Base-by-base conservation (phyloP, 768 basidiomycete species). In the Pleurotus sapidus region DNA sequence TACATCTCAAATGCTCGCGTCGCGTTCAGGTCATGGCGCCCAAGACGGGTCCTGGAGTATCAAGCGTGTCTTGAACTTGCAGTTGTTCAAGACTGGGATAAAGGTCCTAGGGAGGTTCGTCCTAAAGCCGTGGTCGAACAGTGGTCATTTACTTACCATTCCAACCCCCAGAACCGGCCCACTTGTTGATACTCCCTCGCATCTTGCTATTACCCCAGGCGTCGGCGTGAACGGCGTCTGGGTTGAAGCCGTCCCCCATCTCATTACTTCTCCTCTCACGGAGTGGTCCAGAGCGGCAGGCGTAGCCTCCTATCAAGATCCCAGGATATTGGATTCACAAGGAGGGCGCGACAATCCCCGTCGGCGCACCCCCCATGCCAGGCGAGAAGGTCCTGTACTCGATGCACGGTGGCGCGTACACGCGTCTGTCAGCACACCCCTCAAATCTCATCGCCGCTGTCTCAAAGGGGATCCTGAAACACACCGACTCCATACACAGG, bases 361-460 rank as follows among this genome's bases (percentile, higher is more conserved):
- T 74, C 47, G 76, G 73, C 38, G 67, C 72, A 20, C 59, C 74
- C 1, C 77, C 81, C 3, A 67, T 64, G 46, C 72, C 74, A 0
- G 81, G 79, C 18, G 83, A 86, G 67, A 84, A 82, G 60, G 77
- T 87, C 3, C 65, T 86, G n/a, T 82, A 82, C 63, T 71, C 72
- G 47, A 67, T 89, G n/a, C 88, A 89, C 59, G 87, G 87, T 17
- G 87, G 87, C 5, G 85, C 74, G 1, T 88, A 83, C 61, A 68
- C 74, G 25, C 71, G 72, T 17, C 64, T 81, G 5, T 83, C 84
- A 7, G 87, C 84, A 2, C 81, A 84, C 60, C 86, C 87, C n/a
- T 67, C 67, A 3, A 79, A 81, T 54, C 57, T 70, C 38, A 78
- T 80, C 0, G 70, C 81, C 1, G 65, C 70, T 30, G 76, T 88